Base-by-base conservation (phyloP, 2,329 filamentous ascomycete genomes). In the Alternaria sp. region DNA sequence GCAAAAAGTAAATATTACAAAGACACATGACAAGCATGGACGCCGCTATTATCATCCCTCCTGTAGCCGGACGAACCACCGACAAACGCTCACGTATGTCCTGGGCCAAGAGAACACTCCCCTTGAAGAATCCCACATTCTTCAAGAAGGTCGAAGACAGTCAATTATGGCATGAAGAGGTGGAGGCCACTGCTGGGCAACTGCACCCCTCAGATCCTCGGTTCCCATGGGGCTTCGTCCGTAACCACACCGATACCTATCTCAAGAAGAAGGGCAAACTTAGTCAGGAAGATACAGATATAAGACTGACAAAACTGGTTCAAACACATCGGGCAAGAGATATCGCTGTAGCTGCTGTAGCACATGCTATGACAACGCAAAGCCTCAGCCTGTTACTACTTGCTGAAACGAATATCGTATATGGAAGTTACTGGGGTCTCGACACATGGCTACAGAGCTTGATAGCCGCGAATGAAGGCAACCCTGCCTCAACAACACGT, bases 261-360 rank as follows among this genome's bases (percentile, higher is more conserved):
- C 60, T 77, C 16, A 72, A 69, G 55, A 76, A 69, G 48, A 76
- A 77, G 51, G 70, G 70, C 28, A 77, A 73, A 24, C 58, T 71
- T 14, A 68, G 46, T 6, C 69, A 71, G 48, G 49, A 52, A 20
- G 71, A 75, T 26, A 48, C 55, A 5, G 71, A 75, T 47, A 55
- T 67, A 18, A 63, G 67, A 16, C 59, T 76, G 12, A 53, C 61
- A 3, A 56, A 62, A 9, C 51, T 76, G 32, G 66, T 77, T 22
- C 57, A 69, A 14, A 55, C 56, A 4, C 67, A 68, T 12, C 60
- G 66, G 26, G 51, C 51, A 12, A 68, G 60, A 62, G 73, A 76
- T 41, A 56, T 76, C 8, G 75, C 72, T 0, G 64, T 78, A 49
- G 75, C 72, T 26, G 70, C 75, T 6, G 68, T 65, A 28, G 72